phyloP scores from a whole-genome alignment of 441 rosid species.

The Erodium trifolium region DNA sequence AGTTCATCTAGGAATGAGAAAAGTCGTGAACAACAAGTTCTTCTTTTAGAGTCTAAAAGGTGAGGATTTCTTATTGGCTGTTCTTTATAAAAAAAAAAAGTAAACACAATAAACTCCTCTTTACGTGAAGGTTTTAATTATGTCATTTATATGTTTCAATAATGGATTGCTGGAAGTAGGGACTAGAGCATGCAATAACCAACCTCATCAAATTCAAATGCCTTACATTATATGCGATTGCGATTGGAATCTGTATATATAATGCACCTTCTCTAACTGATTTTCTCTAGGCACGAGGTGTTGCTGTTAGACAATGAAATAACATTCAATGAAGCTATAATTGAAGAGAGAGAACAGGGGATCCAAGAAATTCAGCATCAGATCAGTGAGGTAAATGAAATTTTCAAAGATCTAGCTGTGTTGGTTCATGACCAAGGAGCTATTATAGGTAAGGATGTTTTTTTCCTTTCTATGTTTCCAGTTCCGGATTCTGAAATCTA shows the following conservation, averaged over 20 bases:
- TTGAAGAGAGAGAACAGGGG: constrained; percentile 67
- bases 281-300: constrained; percentile 42
- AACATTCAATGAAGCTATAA: constrained; percentile 56
- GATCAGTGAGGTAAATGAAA: constrained; percentile 58
- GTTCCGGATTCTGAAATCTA: not conserved
- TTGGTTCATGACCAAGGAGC: constrained; percentile 65
- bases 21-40: constrained; percentile 49
- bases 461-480: constrained; percentile 1
- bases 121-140: not conserved
- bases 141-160: not conserved
- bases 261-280: not conserved
- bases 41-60: constrained; percentile 80
- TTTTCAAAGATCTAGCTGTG: constrained; percentile 67
- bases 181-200: not conserved
- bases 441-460: constrained; percentile 43
- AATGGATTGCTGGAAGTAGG: not conserved
- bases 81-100: not conserved
- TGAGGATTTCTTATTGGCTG: constrained; percentile 17
- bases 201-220: not conserved
- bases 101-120: not conserved
- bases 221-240: not conserved
- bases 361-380: constrained; percentile 51
- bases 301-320: constrained; percentile 55
- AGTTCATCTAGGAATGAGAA: constrained; percentile 29
- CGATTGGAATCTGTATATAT: not conserved